Base-by-base conservation (phyloP, 2,329 filamentous ascomycete species). In the Monascus ruber region DNA sequence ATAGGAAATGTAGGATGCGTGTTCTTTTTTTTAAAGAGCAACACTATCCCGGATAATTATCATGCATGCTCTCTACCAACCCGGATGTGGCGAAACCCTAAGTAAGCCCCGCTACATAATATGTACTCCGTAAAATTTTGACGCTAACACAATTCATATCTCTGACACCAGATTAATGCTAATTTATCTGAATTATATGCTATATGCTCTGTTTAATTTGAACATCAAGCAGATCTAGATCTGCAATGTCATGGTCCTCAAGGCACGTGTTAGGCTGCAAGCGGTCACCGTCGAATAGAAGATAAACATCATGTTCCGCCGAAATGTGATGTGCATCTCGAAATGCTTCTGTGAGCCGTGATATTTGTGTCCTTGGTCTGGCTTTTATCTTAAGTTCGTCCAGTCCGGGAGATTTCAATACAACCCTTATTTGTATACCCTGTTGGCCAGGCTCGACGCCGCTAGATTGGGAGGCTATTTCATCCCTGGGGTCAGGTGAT, bases 191-290 rank as follows among this genome's bases (percentile, higher is more conserved):
- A 17, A 17, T 17, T 17, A 17, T 17, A 17, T 17, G 17, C 17
- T 17, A 17, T 17, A 17, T 17, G 17, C 6, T 11, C 36, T 45
- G 77, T 47, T 70, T 76, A 39, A 87, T 60, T 47, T 81, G 71
- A 24, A 91, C 82, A 59, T 94, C 85, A 28, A 94, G 66, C 26
- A 73, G 71, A 56, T 89, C 84, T 66, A 79, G 71, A 51, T 93
- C 82, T 34, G 77, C 76, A 32, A 94, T 75, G 11, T 86, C 85
- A 2, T 79, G 73, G 29, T 83, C 77, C 34, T 69, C 68, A 34
- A 91, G 70, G 2, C 71, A 74, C 26, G 66, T 63, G 1, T 76
- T 68, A 11, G 74, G 71, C 9, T 80, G 74, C 26, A 93, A 64
- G 35, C 67, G 65, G 37, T 88, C 85, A 9, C 86, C 86, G 49